Conservation (phyloP, 116 monocot species). For the Zostera marina region DNA sequence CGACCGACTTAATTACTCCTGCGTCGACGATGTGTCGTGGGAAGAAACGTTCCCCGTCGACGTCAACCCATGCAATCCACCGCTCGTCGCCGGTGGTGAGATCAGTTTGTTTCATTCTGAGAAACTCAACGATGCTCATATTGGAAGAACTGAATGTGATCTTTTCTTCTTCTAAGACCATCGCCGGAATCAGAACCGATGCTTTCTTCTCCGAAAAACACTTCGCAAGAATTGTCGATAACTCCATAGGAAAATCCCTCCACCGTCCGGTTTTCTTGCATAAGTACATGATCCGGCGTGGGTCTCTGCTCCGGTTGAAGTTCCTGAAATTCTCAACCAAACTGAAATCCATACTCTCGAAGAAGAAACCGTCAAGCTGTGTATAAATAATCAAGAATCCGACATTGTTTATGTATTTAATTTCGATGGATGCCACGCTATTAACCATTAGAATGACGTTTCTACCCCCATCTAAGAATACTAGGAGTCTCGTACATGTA, state of each 20-base stretch:
- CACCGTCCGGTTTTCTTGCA: neutral
- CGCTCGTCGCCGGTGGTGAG: conserved; percentile 9
- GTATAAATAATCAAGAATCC: too few relatives aligned
- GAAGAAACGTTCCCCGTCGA: conserved; percentile 37
- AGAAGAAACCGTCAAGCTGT: too few relatives aligned
- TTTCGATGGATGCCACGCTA: too few relatives aligned
- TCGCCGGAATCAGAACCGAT: neutral
- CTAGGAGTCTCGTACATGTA: too few relatives aligned
- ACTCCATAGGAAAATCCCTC: conserved; percentile 7
- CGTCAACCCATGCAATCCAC: conserved; percentile 62
- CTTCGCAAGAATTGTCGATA: neutral
- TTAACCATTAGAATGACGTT: too few relatives aligned
- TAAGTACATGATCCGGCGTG: conserved; percentile 7
- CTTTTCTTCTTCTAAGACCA: neutral
- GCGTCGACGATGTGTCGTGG: conserved; percentile 9
- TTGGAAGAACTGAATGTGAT: neutral
- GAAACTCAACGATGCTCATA: conserved; percentile 17
- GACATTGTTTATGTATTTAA: too few relatives aligned
- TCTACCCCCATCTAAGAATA: too few relatives aligned
- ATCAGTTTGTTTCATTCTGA: conserved; percentile 31
- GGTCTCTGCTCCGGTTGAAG: neutral
- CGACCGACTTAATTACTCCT: neutral
- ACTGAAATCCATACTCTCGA: too few relatives aligned
- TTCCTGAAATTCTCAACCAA: conserved; percentile 1
- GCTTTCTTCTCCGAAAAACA: conserved; percentile 4